Base-by-base conservation (phyloP, 495 filamentous ascomycete genomes). In the Penicillium herquei region DNA sequence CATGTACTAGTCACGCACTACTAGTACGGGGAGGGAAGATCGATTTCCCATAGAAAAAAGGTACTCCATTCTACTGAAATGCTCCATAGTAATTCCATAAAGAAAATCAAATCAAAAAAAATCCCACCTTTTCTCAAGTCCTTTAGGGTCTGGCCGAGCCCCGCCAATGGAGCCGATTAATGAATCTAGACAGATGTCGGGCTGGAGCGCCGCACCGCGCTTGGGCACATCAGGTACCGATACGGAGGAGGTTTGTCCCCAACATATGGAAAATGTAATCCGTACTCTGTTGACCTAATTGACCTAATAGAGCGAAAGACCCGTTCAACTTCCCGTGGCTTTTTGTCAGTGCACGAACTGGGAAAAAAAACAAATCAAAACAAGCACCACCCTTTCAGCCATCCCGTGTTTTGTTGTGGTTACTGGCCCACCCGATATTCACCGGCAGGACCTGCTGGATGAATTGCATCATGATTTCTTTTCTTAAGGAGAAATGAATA, bases 361-460 rank as follows among this genome's bases (percentile, higher is more conserved):
- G 33, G 26, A 34, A 54, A 57, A 65, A 59, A 31, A 59, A 55
- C 1, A 26, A 2, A 26, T 4, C 1, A 26, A 26, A 65, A 59
- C 39, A 59, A 55, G 39, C 40, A 41, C 49, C 49, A 39, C 63
- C 49, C 51, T 54, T 62, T 66, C 42, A 39, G 51, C 45, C 52
- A 65, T 57, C 57, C 64, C 61, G 57, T 61, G 64, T 63, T 26
- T 26, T 26, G 21, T 26, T 26, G 4, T 26, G 21, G 21, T 26
- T 26, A 4, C 51, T 61, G 55, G 55, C 47, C 63, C 63, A 58
- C 61, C 31, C 55, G 44, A 55, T 32, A 47, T 42, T 63, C 63
- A 64, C 55, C 57, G 55, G 64, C 42, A 60, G 54, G 31, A 48
- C 13, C 11, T 55, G 33, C 42, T 43, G 39, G 52, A 41, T 54